Base-by-base conservation (phyloP, 2,329 filamentous ascomycete species). In the Mariannaea sp. region DNA sequence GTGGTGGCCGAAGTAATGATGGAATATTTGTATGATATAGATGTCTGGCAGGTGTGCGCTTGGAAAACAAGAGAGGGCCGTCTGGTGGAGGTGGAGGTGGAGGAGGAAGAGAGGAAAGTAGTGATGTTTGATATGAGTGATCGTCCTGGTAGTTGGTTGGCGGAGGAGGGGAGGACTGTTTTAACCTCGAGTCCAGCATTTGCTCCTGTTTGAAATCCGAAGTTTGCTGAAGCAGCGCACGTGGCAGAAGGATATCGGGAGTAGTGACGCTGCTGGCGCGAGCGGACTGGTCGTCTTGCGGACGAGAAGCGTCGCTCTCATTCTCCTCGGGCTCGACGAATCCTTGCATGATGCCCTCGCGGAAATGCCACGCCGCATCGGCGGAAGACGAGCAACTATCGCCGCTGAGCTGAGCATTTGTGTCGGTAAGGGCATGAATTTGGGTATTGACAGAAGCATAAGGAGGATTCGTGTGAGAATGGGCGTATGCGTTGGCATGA, bases 261-360 rank as follows among this genome's bases (percentile, higher is more conserved):
- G 65, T 68, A 16, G 68, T 67, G 32, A 57, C 59, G 43, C 62
- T 59, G 54, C 68, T 70, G 6, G 68, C 65, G 20, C 63, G 54
- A n/a, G 63, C 61, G 16, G 68, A 70, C 42, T 63, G 54, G 49
- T 68, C 61, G 41, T 63, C 67, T 16, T 65, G 60, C 17, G 61
- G 50, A 30, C 51, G 60, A 55, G 59, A 68, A 48, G 59, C 58
- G 49, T 68, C 65, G 56, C 67, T 67, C 13, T 59, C 61, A 47
- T 58, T 65, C 35, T 55, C 56, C 38, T 67, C 63, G 26, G 61
- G 59, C 20, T 67, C 63, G 33, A 65, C 67, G 42, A 57, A 69
- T 16, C 60, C 59, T 5, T 64, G 66, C 26, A 65, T 60, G 49
- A 52, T 45, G 38, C 53, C 54, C 48, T 49, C 43, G 41, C 42